Percentiles rank a stretch among this genome's conserved stretches.
These are phyloP conservation scores for Taxillus chinensis DNA, from an alignment of 164 flowering plant genomes.

Conservation along the genomic window DNA sequence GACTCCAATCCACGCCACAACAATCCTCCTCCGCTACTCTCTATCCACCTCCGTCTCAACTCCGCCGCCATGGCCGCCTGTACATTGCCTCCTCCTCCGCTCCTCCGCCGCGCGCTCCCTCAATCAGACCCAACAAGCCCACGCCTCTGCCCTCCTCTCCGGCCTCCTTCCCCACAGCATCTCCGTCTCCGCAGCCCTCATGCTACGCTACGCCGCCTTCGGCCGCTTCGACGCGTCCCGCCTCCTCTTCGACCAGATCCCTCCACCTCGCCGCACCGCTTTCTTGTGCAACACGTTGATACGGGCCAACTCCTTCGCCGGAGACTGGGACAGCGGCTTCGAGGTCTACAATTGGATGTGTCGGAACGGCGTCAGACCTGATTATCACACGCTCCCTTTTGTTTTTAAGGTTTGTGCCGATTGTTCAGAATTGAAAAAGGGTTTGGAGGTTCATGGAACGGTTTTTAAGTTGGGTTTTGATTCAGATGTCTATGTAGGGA, in stretches of 20 bases:
- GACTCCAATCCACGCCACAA: no score
- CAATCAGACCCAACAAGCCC: background rate
- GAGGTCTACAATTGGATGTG: background rate
- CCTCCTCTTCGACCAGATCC: background rate
- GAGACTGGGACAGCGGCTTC: background rate
- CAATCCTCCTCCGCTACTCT: no score
- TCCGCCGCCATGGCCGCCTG: no score
- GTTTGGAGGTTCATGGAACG: background rate
- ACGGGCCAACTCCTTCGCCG: background rate
- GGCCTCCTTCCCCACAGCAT: background rate
- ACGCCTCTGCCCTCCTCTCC: background rate
- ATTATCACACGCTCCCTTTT: background rate
- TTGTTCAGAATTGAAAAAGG: background rate
- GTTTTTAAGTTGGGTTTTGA: background rate
- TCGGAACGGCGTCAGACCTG: background rate
- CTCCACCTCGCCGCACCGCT: background rate
- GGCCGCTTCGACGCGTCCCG: background rate
- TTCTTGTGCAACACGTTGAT: constrained; percentile 3
- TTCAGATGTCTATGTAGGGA: background rate
- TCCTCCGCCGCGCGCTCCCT: background rate
- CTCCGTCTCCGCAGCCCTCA: background rate
- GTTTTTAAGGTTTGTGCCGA: background rate
- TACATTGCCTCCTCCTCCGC: background rate
- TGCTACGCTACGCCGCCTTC: background rate
- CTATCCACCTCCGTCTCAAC: no score